Base-by-base conservation (phyloP, 805 yeast genomes). In the Kluyveromyces nonfermentans region DNA sequence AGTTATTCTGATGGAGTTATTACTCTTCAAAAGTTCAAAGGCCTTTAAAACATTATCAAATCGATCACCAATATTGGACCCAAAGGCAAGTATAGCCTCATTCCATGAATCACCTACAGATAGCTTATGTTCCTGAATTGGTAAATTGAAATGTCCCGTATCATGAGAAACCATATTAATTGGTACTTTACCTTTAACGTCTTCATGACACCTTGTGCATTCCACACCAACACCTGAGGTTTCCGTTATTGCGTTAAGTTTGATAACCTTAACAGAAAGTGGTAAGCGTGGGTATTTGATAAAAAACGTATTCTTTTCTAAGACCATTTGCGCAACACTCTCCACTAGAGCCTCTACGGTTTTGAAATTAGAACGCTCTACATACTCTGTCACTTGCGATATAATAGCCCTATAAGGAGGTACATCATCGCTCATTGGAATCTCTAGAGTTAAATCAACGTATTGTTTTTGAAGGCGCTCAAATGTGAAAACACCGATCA, bases 401-500 rank as follows among this genome's bases (percentile, higher is more conserved):
- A 81, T 73, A 35, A 75, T 67, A 28, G 69, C 60, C 38, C 72
- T 67, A 17, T 57, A 42, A 40, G 53, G 39, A 10, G 41, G 40
- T 15, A 42, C 40, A 21, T 43, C 50, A 41, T 28, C 22, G 9
- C 12, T 34, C 40, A 52, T 34, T 41, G 72, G 73, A 21, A 87
- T 62, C 7, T 60, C 61, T 15, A 77, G 45, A 52, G 83, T 83
- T 22, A 84, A 50, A 2, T 70, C 63, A 7, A 93, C 85, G 37
- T 79, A 79, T 64, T 93, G 99, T 52, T 75, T 79, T 55, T 82
- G 81, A 18, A 81, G 62, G 46, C 98, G 71, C 60, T 93, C 99
- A 64, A 88, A 85, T 1, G 88, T 82, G 67, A 88, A 90, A 7
- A 93, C 93, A 4, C 98, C 99, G 51, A 93, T 84, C n/a, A 89